Evolutionary conservation across 306 rosid genomes (phyloP), one percentile per base, ranked within the genome.

Genomic region (Astragalus glycyphyllos): DNA sequence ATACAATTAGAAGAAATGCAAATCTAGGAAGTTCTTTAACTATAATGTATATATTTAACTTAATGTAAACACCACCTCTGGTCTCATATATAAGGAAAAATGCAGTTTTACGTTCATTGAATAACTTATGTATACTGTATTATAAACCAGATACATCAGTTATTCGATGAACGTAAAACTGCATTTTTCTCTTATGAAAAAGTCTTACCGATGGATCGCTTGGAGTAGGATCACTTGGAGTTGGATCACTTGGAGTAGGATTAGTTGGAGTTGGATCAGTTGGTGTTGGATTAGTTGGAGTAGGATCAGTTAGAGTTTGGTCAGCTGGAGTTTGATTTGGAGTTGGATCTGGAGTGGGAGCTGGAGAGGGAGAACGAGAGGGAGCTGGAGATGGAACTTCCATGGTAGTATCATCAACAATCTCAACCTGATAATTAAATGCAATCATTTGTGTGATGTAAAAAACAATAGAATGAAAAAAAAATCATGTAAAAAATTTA

Each of bases 141-240:
- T 26, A 26, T 26, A 26, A 26, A 26, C 3, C 3, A 26, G 31
- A 26, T 26, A 26, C 31, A 26, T 26, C 4, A 26, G 31, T 2
- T 26, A 26, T 26, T 26, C 3, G 3, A 26, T 26, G 31, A 26
- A 26, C 3, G 31, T 26, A 26, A 26, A 26, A 26, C 4, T 26
- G 31, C 4, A 26, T 2, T 26, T 26, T 26, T 1, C 3, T 26
- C 31, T 23, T 1, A 26, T 3, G 31, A 3, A 23, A n/a, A 69
- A 45, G 31, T 12, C 78, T 70, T 77, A 89, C 96, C 60, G 49
- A 0, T 35, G 65, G 65, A 15, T 59, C 29, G 8, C 13, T 26
- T 7, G 13, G 35, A 1, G 20, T 4, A 4, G 65, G 65, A 13
- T 44, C 5, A 11, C 14, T 1, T 11, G 65, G 46, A 58, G 46